A percentile compares a stretch with the other conserved stretches of the same genome.
phyloP scores from a whole-genome alignment of 2,329 filamentous ascomycete genomes.

The Phoma herbarum region DNA sequence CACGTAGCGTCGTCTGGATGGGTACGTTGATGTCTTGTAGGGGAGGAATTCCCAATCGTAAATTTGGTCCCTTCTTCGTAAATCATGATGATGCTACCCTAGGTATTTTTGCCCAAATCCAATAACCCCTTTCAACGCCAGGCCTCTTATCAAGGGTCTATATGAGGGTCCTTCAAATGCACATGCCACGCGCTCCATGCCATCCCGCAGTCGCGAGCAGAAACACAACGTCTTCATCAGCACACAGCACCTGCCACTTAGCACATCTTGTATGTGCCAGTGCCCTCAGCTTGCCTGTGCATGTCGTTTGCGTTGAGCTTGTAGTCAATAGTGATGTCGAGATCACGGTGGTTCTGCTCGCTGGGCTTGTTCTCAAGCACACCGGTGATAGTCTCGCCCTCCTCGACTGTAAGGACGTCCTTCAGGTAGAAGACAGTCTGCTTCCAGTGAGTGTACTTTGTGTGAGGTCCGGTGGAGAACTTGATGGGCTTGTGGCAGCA shows the following conservation, averaged over 20 bases:
- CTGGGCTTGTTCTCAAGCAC: slow-evolving; percentile 86
- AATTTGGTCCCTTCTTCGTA: slow-evolving; percentile 49
- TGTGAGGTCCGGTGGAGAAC: slow-evolving; percentile 97
- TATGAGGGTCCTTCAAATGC: slow-evolving; percentile 20
- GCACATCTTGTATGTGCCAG: slow-evolving; percentile 79
- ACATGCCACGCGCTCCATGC: slow-evolving; percentile 14
- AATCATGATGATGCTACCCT: slow-evolving; percentile 46
- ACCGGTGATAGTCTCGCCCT: slow-evolving; percentile 81
- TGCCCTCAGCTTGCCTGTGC: slow-evolving; percentile 72
- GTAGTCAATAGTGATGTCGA: slow-evolving; percentile 91
- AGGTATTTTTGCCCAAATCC: slow-evolving; percentile 32
- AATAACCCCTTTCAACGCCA: slow-evolving; percentile 18
- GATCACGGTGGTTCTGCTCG: slow-evolving; percentile 89
- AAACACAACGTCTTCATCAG: slow-evolving; percentile 3
- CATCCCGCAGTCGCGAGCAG: slow-evolving; percentile 1
- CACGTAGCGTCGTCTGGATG: not conserved
- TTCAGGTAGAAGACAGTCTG: slow-evolving; percentile 98
- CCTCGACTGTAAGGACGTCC: slow-evolving; percentile 90
- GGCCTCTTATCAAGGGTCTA: slow-evolving; percentile 21
- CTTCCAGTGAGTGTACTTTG: slow-evolving; percentile 99
- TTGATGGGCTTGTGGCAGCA: slow-evolving; percentile 97
- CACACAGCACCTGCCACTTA: slow-evolving; percentile 22
- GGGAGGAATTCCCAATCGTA: slow-evolving; percentile 48
- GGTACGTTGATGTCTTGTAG: slow-evolving; percentile 30
- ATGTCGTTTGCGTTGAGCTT: slow-evolving; percentile 78